phyloP scores from a whole-genome alignment of 2,329 filamentous ascomycete species.

The Aspergillus texensis region DNA sequence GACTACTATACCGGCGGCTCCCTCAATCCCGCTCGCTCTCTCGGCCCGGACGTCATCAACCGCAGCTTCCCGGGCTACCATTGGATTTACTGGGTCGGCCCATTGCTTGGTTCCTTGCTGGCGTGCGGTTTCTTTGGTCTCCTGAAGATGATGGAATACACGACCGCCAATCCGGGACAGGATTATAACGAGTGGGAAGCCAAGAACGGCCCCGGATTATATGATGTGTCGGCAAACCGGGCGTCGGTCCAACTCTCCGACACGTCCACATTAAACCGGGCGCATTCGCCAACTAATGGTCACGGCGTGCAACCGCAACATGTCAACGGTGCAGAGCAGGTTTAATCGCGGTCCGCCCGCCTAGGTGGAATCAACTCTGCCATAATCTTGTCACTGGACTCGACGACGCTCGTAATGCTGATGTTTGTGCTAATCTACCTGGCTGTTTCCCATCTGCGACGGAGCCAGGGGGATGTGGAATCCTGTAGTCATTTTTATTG shows the following conservation, averaged over 20 bases:
- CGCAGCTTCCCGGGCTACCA: conserved; percentile 50
- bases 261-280: conserved; percentile 13
- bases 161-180: conserved; percentile 53
- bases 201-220: conserved; percentile 23
- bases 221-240: conserved; percentile 23
- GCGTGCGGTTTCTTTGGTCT: conserved; percentile 54
- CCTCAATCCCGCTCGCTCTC: conserved; percentile 52
- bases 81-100: conserved; percentile 57
- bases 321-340: background rate
- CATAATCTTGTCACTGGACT: background rate
- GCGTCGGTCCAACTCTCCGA: conserved; percentile 17
- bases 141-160: conserved; percentile 48
- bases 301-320: background rate
- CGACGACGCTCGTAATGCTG: no score
- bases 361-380: no score
- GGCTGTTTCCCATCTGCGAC: background rate
- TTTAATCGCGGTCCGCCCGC: background rate
- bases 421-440: background rate
- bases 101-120: conserved; percentile 48
- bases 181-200: conserved; percentile 54
- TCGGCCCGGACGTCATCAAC: conserved; percentile 52
- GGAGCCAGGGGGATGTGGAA: background rate
- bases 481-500: background rate
- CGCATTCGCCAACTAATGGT: conserved; percentile 10
- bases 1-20: conserved; percentile 53